These are phyloP conservation scores for Vigna hirtella DNA, from an alignment of 306 rosid genomes.

Conservation along the genomic window DNA sequence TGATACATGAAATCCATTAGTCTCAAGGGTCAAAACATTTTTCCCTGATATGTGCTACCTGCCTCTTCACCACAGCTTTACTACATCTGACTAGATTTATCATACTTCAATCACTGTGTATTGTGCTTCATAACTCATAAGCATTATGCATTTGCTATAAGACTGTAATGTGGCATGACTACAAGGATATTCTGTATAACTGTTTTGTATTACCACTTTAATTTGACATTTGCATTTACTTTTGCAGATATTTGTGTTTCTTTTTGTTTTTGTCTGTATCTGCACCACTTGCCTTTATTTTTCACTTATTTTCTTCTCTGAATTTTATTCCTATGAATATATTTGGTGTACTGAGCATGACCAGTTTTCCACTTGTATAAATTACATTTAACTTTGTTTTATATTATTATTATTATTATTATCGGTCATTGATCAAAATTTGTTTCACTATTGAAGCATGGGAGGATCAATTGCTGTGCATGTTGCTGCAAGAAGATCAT, in stretches of 20 bases:
- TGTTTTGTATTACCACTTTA: not conserved
- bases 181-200: conserved; percentile 23
- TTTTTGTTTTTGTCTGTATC: conserved; percentile 1
- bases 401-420: not conserved
- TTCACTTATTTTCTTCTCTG: conserved; percentile 5
- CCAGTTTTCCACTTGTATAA: conserved; percentile 3
- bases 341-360: conserved; percentile 37
- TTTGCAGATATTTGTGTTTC: conserved; percentile 24
- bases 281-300: conserved; percentile 11
- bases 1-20: conserved; percentile 13
- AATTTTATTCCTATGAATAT: conserved; percentile 35
- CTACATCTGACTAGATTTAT: conserved; percentile 32
- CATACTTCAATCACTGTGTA: conserved; percentile 2
- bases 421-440: conserved; percentile 25
- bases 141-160: conserved; percentile 14
- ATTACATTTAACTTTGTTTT: conserved; percentile 18
- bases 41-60: conserved; percentile 5
- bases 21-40: not conserved
- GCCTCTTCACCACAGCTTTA: conserved; percentile 12
- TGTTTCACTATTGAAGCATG: conserved; percentile 65
- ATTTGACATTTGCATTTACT: conserved; percentile 34
- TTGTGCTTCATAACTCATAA: not conserved
- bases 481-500: conserved; percentile 73
- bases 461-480: conserved; percentile 98
- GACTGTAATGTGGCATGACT: conserved; percentile 2